Evolutionary conservation across 176 grass and related monocot genomes (phyloP).

Genomic region (Poa pratensis): DNA sequence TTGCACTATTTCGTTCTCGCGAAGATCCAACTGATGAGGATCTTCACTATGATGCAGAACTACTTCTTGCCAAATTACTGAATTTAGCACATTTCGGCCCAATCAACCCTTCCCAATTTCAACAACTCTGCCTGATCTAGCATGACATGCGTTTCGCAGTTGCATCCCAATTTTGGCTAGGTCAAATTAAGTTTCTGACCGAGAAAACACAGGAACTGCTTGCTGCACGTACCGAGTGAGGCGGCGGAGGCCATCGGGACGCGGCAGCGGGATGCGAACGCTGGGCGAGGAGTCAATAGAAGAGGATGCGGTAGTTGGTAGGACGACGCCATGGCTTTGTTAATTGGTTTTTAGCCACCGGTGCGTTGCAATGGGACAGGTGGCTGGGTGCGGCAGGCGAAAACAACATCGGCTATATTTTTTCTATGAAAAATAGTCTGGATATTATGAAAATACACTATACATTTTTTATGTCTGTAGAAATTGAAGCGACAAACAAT

Average conservation of each 20-base stretch:
- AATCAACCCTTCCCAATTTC: not conserved
- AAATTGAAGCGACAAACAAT: no score
- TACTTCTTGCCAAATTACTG: not conserved
- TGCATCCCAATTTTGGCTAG: not conserved
- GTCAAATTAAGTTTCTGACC: not conserved
- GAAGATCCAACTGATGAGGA: not conserved
- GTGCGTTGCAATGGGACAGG: not conserved
- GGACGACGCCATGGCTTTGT: conserved; percentile 26
- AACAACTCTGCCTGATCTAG: not conserved
- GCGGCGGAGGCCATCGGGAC: conserved; percentile 18
- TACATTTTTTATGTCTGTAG: no score
- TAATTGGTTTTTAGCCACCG: not conserved
- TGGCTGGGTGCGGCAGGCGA: not conserved
- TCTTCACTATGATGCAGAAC: not conserved
- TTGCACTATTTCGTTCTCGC: not conserved
- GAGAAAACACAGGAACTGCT: not conserved
- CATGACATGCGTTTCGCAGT: not conserved
- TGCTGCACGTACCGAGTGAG: conserved; percentile 23
- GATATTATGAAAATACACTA: no score
- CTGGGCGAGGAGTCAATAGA: not conserved
- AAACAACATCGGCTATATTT: not conserved
- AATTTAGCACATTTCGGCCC: not conserved
- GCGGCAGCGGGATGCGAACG: conserved; percentile 10
- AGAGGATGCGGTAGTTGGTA: conserved; percentile 20
- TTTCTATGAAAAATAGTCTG: no score